These are phyloP conservation scores for Globisporangium barbulae DNA, from an alignment of 352 stramenopile genomes.

Conservation along the genomic window DNA sequence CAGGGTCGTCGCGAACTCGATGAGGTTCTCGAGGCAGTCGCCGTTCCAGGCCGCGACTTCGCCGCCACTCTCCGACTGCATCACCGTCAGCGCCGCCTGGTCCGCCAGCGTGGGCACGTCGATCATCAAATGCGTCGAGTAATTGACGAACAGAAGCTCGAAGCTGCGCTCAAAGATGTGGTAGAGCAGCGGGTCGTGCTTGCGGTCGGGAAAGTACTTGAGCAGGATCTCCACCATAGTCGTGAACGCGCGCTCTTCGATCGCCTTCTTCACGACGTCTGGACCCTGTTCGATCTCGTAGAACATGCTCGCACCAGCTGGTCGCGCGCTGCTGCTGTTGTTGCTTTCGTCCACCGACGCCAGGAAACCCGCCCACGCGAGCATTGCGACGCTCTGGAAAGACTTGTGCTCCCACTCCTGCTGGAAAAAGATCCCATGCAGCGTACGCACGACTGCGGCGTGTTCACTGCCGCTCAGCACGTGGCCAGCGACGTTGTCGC, in stretches of 20 bases:
- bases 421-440: slow-evolving; percentile 64
- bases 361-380: slow-evolving; percentile 72
- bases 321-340: slow-evolving; percentile 19
- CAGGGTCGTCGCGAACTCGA: slow-evolving; percentile 65
- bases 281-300: slow-evolving; percentile 44
- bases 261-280: slow-evolving; percentile 64
- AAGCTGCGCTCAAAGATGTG: slow-evolving; percentile 69
- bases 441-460: slow-evolving; percentile 42
- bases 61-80: slow-evolving; percentile 60
- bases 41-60: slow-evolving; percentile 60
- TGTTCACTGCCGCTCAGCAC: slow-evolving; percentile 44
- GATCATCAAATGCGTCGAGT: slow-evolving; percentile 78
- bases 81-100: slow-evolving; percentile 55
- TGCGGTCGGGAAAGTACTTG: slow-evolving; percentile 72
- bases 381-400: slow-evolving; percentile 74
- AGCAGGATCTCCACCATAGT: slow-evolving; percentile 66
- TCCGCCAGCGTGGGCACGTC: slow-evolving; percentile 73
- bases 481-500: slow-evolving; percentile 36
- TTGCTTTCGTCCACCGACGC: slow-evolving; percentile 26
- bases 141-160: slow-evolving; percentile 64
- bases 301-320: slow-evolving; percentile 39
- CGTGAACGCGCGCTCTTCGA: slow-evolving; percentile 66
- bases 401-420: slow-evolving; percentile 64
- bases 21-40: slow-evolving; percentile 77
- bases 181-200: slow-evolving; percentile 68